Evolutionary conservation across 441 rosid species (phyloP), one percentile per base, ranked within the genome.

Genomic region (Theobroma grandiflorum): DNA sequence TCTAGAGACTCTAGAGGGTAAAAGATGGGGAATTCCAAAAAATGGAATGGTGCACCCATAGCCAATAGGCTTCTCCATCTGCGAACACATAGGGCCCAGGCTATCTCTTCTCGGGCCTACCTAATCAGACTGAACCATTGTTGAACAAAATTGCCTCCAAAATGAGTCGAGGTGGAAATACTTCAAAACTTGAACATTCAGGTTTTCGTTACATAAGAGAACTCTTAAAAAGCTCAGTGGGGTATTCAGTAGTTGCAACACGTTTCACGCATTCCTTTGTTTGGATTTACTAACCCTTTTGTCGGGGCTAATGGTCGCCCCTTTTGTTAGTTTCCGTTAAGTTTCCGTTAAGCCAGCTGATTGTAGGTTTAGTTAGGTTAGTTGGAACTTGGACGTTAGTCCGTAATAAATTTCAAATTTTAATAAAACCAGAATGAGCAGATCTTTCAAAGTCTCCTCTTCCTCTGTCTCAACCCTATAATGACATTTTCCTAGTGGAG

Each of bases 401-500:
- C 10, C 3, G 3, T 49, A 3, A 49, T 12, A 52, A 16, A 45
- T 68, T 20, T 68, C 72, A 68, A 68, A 42, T 67, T 67, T n/a
- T 68, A 43, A 43, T 42, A 45, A 20, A 12, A 8, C 52, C 6
- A 67, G 50, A 38, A 47, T 66, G 50, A 66, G 15, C 50, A 38
- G 14, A 65, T 38, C 4, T 31, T 62, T 12, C 12, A 11, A 61
- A 55, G 7, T 55, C 47, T 8, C 69, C 45, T 38, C 18, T 38
- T 10, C 22, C 11, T 37, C 38, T 18, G 70, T 67, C 72, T 67
- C 18, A 42, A 67, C 3, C 8, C 45, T 53, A 43, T 20, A 20
- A 67, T 20, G 72, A 16, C 26, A 64, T 64, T 35, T 11, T 15
- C 68, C 68, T 14, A 67, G 72, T 67, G 52, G 50, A 55, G 43